Conservation (phyloP, 345 rosid genomes). For the Eucalyptus camaldulensis region DNA sequence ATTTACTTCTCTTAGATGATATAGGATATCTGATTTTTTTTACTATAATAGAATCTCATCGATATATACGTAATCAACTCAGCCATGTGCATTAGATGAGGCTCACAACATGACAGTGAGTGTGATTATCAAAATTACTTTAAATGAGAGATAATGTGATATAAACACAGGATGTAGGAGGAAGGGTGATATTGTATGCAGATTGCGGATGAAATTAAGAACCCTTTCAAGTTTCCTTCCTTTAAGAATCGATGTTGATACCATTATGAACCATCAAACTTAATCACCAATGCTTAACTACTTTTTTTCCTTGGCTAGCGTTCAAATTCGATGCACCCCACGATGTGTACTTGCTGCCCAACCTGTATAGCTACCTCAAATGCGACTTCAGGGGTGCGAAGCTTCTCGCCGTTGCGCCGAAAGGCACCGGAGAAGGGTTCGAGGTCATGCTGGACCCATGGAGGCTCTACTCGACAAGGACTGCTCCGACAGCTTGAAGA, state of each 20-base stretch:
- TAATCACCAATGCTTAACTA: not conserved
- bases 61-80: not conserved
- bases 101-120: not conserved
- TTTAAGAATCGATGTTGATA: not conserved
- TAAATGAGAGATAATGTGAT: not conserved
- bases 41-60: not conserved
- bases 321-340: conserved; percentile 8
- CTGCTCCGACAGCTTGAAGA: not conserved
- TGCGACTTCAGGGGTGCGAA: conserved; percentile 3
- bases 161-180: not conserved
- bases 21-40: not conserved
- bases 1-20: not conserved
- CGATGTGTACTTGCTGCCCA: conserved; percentile 4
- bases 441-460: not conserved
- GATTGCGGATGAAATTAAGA: not conserved
- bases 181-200: not conserved
- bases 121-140: not conserved
- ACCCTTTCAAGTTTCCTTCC: not conserved
- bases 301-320: not conserved
- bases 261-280: not conserved
- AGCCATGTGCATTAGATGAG: not conserved
- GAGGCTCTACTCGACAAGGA: conserved; percentile 1
- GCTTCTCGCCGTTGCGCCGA: not conserved
- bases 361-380: not conserved
- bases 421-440: not conserved